Percentiles rank a stretch among this genome's conserved stretches.
Evolutionary conservation across 2,329 filamentous ascomycete genomes (phyloP).

Genomic region (Blastomyces percursus): DNA sequence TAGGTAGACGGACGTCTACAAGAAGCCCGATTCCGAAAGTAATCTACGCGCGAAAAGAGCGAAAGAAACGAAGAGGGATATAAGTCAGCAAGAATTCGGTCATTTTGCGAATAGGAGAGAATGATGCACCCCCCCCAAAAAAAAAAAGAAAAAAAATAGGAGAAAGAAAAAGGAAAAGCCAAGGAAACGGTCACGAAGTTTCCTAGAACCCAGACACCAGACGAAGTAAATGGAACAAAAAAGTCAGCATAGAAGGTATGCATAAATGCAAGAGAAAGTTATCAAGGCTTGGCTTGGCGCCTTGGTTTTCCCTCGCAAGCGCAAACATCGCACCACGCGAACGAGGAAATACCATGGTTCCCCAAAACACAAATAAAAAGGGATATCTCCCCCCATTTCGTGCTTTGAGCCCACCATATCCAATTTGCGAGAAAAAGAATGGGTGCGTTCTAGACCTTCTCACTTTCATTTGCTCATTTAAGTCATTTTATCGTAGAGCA

Average conservation of each 20-base stretch:
- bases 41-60: slow-evolving; percentile 27
- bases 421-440: neutral
- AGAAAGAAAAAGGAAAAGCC: neutral
- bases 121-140: slow-evolving; percentile 16
- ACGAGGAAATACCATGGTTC: neutral
- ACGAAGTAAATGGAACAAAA: neutral
- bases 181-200: neutral
- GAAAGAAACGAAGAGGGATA: slow-evolving; percentile 8
- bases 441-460: neutral
- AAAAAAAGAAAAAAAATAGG: no score
- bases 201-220: neutral
- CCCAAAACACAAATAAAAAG: neutral
- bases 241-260: neutral
- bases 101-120: slow-evolving; percentile 11
- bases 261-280: neutral
- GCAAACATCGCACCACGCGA: neutral
- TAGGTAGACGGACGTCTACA: slow-evolving; percentile 21
- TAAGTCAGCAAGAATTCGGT: slow-evolving; percentile 24
- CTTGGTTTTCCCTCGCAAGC: neutral
- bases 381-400: neutral
- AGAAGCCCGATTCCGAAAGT: slow-evolving; percentile 39
- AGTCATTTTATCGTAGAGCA: no score
- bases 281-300: no score
- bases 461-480: neutral
- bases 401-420: neutral